Conservation (phyloP, 495 filamentous ascomycete species). For the Pyrenopolyporus hunteri region DNA sequence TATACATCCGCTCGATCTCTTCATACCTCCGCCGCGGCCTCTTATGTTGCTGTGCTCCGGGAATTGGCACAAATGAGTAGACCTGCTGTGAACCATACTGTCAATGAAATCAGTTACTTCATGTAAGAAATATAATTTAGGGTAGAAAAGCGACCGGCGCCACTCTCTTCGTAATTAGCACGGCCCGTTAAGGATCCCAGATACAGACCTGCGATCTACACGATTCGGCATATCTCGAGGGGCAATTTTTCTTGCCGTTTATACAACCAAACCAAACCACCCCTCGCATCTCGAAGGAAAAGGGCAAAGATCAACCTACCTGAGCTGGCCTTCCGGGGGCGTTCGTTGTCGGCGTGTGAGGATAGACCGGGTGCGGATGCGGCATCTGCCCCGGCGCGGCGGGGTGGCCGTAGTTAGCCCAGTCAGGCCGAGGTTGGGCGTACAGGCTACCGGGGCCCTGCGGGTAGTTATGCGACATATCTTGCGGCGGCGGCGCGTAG, state of each 20-base stretch:
- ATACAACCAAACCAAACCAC: neutral
- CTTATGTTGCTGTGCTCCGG: conserved; percentile 96
- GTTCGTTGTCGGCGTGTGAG: conserved; percentile 61
- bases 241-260: neutral
- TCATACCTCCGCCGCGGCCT: conserved; percentile 92
- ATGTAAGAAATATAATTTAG: conserved; percentile 12
- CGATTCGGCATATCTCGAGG: neutral
- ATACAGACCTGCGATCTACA: neutral
- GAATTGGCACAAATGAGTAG: conserved; percentile 98
- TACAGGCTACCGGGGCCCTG: conserved; percentile 65
- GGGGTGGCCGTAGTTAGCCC: conserved; percentile 74
- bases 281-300: neutral
- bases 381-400: conserved; percentile 57
- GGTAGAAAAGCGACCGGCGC: neutral
- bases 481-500: conserved; percentile 78
- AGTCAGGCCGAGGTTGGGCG: conserved; percentile 73
- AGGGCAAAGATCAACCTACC: conserved; percentile 62
- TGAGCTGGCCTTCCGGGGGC: conserved; percentile 67
- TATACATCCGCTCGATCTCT: conserved; percentile 99
- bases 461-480: conserved; percentile 77
- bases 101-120: conserved; percentile 45
- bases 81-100: conserved; percentile 65
- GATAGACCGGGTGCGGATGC: conserved; percentile 54
- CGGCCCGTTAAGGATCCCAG: neutral
- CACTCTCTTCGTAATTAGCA: conserved; percentile 7